phyloP scores from a whole-genome alignment of 768 basidiomycete genomes.

The Hydnomerulius pinastri region DNA sequence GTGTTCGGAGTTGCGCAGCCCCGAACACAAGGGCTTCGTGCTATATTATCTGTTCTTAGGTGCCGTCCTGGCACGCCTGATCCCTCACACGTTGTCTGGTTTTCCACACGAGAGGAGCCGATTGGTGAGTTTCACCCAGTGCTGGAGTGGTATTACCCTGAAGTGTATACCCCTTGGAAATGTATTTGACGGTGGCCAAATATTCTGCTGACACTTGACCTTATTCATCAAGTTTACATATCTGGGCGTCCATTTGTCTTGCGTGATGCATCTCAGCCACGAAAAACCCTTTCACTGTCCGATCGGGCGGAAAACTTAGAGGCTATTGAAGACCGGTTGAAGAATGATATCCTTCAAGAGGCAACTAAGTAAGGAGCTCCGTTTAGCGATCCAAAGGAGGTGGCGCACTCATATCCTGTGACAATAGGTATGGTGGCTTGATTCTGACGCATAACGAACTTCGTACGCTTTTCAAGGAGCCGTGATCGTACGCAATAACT shows the following conservation, averaged over 20 bases:
- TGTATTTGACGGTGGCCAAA: not conserved
- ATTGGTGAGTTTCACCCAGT: conserved; percentile 56
- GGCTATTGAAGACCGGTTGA: conserved; percentile 86
- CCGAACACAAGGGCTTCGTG: conserved; percentile 86
- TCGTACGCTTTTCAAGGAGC: conserved; percentile 42
- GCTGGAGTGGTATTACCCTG: not conserved
- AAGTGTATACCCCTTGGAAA: not conserved
- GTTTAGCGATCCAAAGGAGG: not conserved
- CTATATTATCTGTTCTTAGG: conserved; percentile 82
- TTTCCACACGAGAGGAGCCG: conserved; percentile 96
- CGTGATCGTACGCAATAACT: not conserved
- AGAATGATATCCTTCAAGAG: conserved; percentile 89
- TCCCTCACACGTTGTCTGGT: conserved; percentile 86
- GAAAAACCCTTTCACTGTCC: conserved; percentile 75
- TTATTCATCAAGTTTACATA: conserved; percentile 64
- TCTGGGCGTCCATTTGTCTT: conserved; percentile 92
- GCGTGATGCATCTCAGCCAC: conserved; percentile 82
- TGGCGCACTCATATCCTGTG: conserved; percentile 10
- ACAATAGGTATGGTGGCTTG: conserved; percentile 85
- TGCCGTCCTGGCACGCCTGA: conserved; percentile 65
- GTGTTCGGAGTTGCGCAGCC: conserved; percentile 97
- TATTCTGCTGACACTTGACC: not conserved
- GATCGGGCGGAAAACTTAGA: conserved; percentile 96
- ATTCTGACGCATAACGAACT: conserved; percentile 94
- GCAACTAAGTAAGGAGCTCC: conserved; percentile 55